Evolutionary conservation across 192 early-diverging fungal species (phyloP).

Genomic region (Entomortierella chlamydospora): DNA sequence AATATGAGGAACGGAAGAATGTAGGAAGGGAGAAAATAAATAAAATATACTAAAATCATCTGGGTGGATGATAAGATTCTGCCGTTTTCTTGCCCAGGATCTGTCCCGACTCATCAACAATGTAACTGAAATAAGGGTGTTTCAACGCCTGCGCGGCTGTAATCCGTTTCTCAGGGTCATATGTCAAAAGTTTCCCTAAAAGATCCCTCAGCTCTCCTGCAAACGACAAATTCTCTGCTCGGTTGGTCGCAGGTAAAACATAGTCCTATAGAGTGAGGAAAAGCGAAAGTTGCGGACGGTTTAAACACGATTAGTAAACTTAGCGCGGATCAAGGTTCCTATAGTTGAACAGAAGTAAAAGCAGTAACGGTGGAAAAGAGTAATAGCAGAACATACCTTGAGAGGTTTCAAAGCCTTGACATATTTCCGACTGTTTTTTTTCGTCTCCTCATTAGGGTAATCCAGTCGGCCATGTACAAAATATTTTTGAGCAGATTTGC

Average conservation of each 20-base stretch:
- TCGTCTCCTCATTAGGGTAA: constrained; percentile 69
- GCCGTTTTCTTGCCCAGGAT: constrained; percentile 15
- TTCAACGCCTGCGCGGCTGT: constrained; percentile 86
- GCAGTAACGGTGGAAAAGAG: not conserved
- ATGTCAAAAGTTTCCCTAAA: constrained; percentile 76
- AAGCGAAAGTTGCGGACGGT: too few relatives aligned
- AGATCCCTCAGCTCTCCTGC: constrained; percentile 74
- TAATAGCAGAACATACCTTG: constrained; percentile 44
- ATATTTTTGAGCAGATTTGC: constrained; percentile 62
- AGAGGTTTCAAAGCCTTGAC: constrained; percentile 69
- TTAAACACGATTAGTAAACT: too few relatives aligned
- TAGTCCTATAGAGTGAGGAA: constrained; percentile 25
- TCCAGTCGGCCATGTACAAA: constrained; percentile 62
- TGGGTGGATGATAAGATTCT: constrained; percentile 2
- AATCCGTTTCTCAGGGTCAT: constrained; percentile 85
- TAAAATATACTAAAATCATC: not conserved
- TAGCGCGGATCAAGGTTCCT: too few relatives aligned
- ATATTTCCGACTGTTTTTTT: constrained; percentile 66
- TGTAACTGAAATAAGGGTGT: constrained; percentile 86
- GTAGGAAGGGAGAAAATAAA: not conserved
- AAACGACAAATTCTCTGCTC: constrained; percentile 59
- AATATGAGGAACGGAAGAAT: not conserved
- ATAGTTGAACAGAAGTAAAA: not conserved
- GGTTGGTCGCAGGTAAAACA: constrained; percentile 51
- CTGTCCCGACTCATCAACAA: constrained; percentile 58